A percentile compares a stretch with the other conserved stretches of the same genome.
Conservation (phyloP, 371 early-diverging fungal genomes). For the Apophysomyces variabilis region DNA sequence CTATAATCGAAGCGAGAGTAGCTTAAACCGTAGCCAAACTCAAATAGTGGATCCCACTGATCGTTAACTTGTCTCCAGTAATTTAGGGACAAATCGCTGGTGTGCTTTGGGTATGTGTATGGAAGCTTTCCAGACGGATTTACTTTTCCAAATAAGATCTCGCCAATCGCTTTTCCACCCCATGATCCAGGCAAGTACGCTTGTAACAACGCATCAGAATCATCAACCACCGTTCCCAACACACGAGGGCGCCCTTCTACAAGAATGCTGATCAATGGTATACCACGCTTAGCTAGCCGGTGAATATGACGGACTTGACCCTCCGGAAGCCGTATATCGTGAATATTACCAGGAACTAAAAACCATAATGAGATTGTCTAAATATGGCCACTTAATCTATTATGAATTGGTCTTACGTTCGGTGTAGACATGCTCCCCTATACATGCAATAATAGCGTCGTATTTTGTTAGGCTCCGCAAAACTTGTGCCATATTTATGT, state of each 20-base stretch:
- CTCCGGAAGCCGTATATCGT: constrained; percentile 48
- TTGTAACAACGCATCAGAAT: constrained; percentile 53
- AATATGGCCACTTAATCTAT: too few species aligned
- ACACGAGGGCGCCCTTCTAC: constrained; percentile 67
- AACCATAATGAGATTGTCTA: neutral
- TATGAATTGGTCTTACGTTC: constrained; percentile 30
- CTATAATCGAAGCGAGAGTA: constrained; percentile 60
- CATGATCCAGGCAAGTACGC: constrained; percentile 66
- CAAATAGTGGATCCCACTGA: constrained; percentile 54
- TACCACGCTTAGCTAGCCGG: constrained; percentile 29
- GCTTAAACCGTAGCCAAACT: constrained; percentile 68
- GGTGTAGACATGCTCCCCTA: constrained; percentile 59
- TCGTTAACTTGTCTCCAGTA: constrained; percentile 40
- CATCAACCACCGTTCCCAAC: constrained; percentile 40
- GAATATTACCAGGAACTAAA: constrained; percentile 57
- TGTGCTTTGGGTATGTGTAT: constrained; percentile 60
- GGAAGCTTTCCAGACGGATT: constrained; percentile 61
- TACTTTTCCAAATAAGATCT: constrained; percentile 52
- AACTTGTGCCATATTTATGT: constrained; percentile 36
- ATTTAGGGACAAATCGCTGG: constrained; percentile 37
- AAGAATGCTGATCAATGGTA: constrained; percentile 53
- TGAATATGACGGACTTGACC: constrained; percentile 53
- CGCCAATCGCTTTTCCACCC: constrained; percentile 63
- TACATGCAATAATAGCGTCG: constrained; percentile 49
- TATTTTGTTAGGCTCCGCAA: constrained; percentile 35